Evolutionary conservation across 805 yeast species (phyloP).

Genomic region (Hanseniaspora clermontiae): DNA sequence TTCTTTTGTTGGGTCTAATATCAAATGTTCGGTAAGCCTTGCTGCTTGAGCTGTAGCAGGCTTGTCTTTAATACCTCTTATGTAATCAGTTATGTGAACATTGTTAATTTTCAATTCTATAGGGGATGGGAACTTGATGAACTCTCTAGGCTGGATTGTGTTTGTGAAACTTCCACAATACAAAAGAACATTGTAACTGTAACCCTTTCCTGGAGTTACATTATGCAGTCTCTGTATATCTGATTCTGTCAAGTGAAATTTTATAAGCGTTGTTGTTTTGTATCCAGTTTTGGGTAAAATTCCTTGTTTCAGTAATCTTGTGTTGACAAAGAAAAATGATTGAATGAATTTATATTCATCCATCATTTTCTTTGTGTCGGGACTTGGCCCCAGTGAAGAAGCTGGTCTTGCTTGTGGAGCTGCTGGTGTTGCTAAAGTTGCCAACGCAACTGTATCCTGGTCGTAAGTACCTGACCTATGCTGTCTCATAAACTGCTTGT

Average conservation of each 20-base stretch:
- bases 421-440: neutral
- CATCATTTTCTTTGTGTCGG: neutral
- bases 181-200: conserved; percentile 14
- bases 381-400: neutral
- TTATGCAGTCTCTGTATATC: conserved; percentile 8
- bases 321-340: conserved; percentile 3
- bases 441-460: neutral
- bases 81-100: conserved; percentile 36
- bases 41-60: conserved; percentile 76
- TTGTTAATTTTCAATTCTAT: conserved; percentile 55
- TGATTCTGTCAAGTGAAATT: conserved; percentile 4
- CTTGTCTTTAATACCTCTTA: conserved; percentile 63
- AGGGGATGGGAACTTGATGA: conserved; percentile 56
- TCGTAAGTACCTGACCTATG: neutral
- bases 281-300: neutral
- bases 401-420: neutral
- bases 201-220: conserved; percentile 5
- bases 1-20: conserved; percentile 20
- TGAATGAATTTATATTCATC: conserved; percentile 3
- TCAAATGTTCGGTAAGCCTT: conserved; percentile 47
- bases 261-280: neutral
- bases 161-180: conserved; percentile 4
- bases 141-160: conserved; percentile 21
- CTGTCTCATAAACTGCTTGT: neutral
- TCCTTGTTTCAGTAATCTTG: neutral